Evolutionary conservation across 2,329 filamentous ascomycete genomes (phyloP).

Genomic region (Penicillium olsonii): DNA sequence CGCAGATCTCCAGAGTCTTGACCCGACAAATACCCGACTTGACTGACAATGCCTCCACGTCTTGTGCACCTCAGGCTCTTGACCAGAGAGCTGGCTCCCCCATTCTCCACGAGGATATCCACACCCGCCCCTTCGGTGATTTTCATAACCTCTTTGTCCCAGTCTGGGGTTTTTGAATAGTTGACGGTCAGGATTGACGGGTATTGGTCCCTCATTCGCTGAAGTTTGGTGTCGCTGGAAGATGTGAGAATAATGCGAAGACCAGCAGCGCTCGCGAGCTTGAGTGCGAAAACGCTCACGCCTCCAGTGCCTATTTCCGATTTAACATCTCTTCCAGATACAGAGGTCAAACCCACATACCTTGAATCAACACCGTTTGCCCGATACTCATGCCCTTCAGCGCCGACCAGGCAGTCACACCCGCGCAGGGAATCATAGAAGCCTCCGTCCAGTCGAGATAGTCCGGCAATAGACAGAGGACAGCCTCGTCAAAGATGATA

Average conservation of each 20-base stretch:
- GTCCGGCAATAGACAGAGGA: conserved; percentile 38
- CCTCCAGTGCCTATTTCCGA: conserved; percentile 36
- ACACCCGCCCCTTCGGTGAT: conserved; percentile 37
- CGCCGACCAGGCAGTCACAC: conserved; percentile 49
- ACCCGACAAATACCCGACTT: conserved; percentile 46
- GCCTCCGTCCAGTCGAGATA: conserved; percentile 42
- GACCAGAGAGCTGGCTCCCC: conserved; percentile 41
- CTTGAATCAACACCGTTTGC: conserved; percentile 49
- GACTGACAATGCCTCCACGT: conserved; percentile 46
- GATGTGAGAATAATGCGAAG: conserved; percentile 41
- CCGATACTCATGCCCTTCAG: conserved; percentile 44
- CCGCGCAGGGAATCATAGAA: conserved; percentile 47
- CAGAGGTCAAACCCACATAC: conserved; percentile 18
- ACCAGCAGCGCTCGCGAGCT: conserved; percentile 35
- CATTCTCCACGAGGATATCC: conserved; percentile 43
- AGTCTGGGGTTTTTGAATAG: conserved; percentile 9
- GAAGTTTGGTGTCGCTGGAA: conserved; percentile 39
- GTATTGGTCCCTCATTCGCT: background rate
- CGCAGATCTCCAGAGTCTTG: conserved; percentile 30
- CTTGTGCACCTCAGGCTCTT: conserved; percentile 43
- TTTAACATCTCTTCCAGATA: background rate
- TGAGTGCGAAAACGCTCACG: conserved; percentile 38
- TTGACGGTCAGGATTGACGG: conserved; percentile 23
- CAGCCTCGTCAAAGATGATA: conserved; percentile 44
- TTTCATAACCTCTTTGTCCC: conserved; percentile 36